Base-by-base conservation (phyloP, 257 asterid genomes). In the Solanum chilense region DNA sequence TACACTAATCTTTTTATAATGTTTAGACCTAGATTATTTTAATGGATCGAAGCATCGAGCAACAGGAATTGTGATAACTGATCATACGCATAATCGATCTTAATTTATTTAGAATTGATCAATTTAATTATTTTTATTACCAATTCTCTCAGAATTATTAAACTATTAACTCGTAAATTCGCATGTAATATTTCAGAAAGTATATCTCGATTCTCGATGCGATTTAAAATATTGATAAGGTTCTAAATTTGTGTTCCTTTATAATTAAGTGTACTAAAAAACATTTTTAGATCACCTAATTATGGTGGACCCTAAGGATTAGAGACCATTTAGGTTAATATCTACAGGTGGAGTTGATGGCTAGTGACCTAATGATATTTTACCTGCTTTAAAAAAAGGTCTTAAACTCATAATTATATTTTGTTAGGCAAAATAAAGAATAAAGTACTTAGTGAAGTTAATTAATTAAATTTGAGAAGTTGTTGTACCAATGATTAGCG, bases 291-390 rank as follows among this genome's bases (percentile, higher is more conserved):
- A 27, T 80, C 45, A 80, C 68, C 69, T 80, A 80, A 47, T 80
- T 80, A 31, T 49, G 85, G 37, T 29, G 85, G 85, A 47, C 69
- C 85, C 20, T 16, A 47, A 47, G 44, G 69, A 80, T 80, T 49
- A 80, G 85, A 49, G 31, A 29, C 27, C 44, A 47, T 29, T 75
- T 45, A 78, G 27, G 41, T 78, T 45, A 78, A 25, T 25, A 49
- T 20, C 31, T 52, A 56, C 64, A 58, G 60, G 41, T 47, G 68
- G 33, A 52, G 83, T 41, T 42, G 78, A 47, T 39, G 78, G 77
- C 80, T 42, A 13, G 62, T 87, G 73, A 52, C 70, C 85, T 58
- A 83, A 87, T 87, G 83, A 87, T 87, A 71, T 74, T 29, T 84
- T 71, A 41, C 41, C 56, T 35, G 83, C 87, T 66, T 76, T 41